Evolutionary conservation across 768 basidiomycete genomes (phyloP).

Genomic region (Boletus insuetus): DNA sequence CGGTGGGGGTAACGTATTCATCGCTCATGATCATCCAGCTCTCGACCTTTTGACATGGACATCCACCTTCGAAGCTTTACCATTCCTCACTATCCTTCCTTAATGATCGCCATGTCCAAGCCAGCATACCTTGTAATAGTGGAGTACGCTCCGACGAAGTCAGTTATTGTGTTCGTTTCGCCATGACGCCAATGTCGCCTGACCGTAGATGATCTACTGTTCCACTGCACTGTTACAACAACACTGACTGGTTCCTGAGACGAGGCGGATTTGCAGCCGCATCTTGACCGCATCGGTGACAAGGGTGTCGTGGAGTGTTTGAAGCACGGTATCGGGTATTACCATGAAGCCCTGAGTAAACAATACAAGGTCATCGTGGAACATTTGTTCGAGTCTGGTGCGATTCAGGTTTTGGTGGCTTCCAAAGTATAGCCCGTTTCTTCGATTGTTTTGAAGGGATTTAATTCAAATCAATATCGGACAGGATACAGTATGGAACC

Average conservation of each 20-base stretch:
- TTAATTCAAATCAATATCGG: background rate
- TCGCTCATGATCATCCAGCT: too few relatives aligned
- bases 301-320: conserved; percentile 72
- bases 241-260: conserved; percentile 83
- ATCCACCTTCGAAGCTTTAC: too few relatives aligned
- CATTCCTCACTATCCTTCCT: too few relatives aligned
- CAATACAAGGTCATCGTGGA: conserved; percentile 96
- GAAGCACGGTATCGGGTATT: conserved; percentile 90
- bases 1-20: too few relatives aligned
- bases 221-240: conserved; percentile 83
- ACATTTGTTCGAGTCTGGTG: conserved; percentile 88
- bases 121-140: too few relatives aligned
- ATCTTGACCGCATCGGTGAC: conserved; percentile 83
- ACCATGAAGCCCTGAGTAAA: conserved; percentile 88
- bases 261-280: conserved; percentile 77
- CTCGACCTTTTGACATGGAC: too few relatives aligned
- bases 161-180: conserved; percentile 89
- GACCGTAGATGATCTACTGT: conserved; percentile 87
- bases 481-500: conserved; percentile 93
- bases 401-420: conserved; percentile 91
- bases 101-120: too few relatives aligned
- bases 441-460: background rate
- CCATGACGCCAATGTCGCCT: conserved; percentile 90
- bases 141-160: conserved; percentile 82
- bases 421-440: conserved; percentile 65